Base-by-base conservation (phyloP, 2,329 filamentous ascomycete species). In the Monosporascus sp. region DNA sequence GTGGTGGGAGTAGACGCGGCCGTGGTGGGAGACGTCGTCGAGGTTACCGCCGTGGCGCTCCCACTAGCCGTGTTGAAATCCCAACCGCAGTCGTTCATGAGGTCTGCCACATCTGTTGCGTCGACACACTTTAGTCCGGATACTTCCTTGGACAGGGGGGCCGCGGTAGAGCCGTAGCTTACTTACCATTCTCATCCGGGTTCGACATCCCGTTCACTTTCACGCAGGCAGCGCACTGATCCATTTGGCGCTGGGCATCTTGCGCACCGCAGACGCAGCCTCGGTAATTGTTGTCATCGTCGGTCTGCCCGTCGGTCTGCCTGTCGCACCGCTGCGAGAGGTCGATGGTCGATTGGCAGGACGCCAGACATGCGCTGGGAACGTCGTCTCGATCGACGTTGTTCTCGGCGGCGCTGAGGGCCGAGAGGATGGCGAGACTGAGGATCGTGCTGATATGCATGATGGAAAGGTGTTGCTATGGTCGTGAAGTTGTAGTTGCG, bases 51-150 rank as follows among this genome's bases (percentile, higher is more conserved):
- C 31, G 31, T 35, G 31, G 31, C 31, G 18, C 40, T 43, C 40
- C n/a, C 55, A 22, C 50, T 49, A 14, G 57, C 57, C 4, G 49
- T 24, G 37, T 52, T 55, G 26, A 60, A 61, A 26, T 55, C 28
- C 60, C 60, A 62, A 2, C 57, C 59, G 31, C 60, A 62, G 31
- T 62, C 60, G 15, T 58, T 52, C 55, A 62, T 60, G 28, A 62
- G 56, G 7, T 62, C 57, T 2, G 57, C 54, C 9, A 60, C 59
- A 24, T 63, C 60, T 51, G 15, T 35, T 14, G 31, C 4, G 31
- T 35, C 9, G 31, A 5, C 31, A 35, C 31, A 14, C 31, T 35
- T 35, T 35, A 35, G 31, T 35, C 31, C 9, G 31, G 31, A 35
- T 35, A 9, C 31, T 35, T 35, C 31, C 31, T 11, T 1, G 31